Evolutionary conservation across 129 eudicot genomes (phyloP).

Genomic region (Tagetes patula): DNA sequence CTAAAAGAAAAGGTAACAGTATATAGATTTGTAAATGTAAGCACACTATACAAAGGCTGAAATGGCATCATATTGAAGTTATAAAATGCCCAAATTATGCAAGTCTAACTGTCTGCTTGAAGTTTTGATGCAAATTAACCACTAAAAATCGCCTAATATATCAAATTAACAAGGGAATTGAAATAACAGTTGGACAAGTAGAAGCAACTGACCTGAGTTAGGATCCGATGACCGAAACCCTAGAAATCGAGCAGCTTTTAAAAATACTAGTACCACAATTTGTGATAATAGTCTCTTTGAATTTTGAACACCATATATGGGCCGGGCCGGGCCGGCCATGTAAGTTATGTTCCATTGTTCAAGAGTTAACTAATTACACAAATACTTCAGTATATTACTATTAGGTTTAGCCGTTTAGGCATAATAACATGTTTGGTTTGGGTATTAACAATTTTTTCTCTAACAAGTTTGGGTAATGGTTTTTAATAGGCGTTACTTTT

Average conservation of each 20-base stretch:
- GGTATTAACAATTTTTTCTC: too few relatives aligned
- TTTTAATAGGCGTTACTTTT: too few relatives aligned
- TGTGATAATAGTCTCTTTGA: too few relatives aligned
- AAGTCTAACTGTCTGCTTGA: background rate
- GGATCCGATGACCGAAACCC: background rate
- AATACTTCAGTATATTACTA: too few relatives aligned
- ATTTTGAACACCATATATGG: too few relatives aligned
- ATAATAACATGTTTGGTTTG: too few relatives aligned
- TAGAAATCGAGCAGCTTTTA: background rate
- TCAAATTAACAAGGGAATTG: background rate
- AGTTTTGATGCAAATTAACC: background rate
- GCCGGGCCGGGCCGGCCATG: too few relatives aligned
- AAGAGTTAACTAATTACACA: too few relatives aligned
- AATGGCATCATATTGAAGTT: background rate
- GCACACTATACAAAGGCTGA: background rate
- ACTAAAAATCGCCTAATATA: background rate
- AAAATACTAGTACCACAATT: background rate
- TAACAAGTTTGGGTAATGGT: too few relatives aligned
- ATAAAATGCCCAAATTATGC: background rate
- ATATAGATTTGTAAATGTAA: too few relatives aligned
- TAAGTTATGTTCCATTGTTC: too few relatives aligned
- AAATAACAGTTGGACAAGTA: background rate
- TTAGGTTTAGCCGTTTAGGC: too few relatives aligned
- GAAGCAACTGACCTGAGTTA: slow-evolving; percentile 4
- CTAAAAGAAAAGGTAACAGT: background rate